Conservation (phyloP, 768 basidiomycete species). For the Daedaleopsis nitida region DNA sequence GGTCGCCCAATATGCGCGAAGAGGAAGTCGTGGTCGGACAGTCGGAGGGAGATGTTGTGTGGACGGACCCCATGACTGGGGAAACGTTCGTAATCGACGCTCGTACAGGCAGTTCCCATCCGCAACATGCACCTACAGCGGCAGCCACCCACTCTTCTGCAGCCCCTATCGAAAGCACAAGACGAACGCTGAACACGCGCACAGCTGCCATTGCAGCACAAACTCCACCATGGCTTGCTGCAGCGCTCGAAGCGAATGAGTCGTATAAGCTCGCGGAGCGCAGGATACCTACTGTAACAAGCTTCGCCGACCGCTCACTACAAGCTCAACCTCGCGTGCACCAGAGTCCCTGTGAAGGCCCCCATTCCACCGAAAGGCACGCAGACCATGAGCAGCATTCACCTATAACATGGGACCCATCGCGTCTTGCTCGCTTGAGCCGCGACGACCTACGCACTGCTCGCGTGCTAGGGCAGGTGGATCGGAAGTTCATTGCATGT, state of each 20-base stretch:
- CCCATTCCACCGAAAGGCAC: neutral
- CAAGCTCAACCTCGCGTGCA: slow-evolving; percentile 1
- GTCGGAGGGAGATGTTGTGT: slow-evolving; percentile 39
- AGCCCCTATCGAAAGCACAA: neutral
- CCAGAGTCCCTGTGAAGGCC: neutral
- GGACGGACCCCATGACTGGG: slow-evolving; percentile 68
- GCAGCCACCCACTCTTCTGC: neutral
- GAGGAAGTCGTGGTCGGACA: neutral
- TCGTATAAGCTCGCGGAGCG: slow-evolving; percentile 53
- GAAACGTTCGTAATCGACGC: slow-evolving; percentile 61
- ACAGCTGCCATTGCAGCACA: neutral
- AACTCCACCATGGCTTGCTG: slow-evolving; percentile 65
- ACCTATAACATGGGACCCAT: slow-evolving; percentile 5
- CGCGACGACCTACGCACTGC: slow-evolving; percentile 59
- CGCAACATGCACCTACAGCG: slow-evolving; percentile 27
- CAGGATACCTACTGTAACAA: slow-evolving; percentile 43
- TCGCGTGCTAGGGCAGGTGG: slow-evolving; percentile 79
- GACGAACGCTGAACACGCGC: slow-evolving; percentile 15
- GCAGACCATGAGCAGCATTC: neutral
- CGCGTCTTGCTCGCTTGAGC: slow-evolving; percentile 35
- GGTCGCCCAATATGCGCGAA: neutral
- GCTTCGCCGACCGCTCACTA: slow-evolving; percentile 13
- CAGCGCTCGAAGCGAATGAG: slow-evolving; percentile 63
- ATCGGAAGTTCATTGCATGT: slow-evolving; percentile 89
- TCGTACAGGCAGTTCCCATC: slow-evolving; percentile 71